Evolutionary conservation across 179 eudicot species (phyloP), one percentile per base, ranked within the genome.

Genomic region (Amaranthus tricolor): DNA sequence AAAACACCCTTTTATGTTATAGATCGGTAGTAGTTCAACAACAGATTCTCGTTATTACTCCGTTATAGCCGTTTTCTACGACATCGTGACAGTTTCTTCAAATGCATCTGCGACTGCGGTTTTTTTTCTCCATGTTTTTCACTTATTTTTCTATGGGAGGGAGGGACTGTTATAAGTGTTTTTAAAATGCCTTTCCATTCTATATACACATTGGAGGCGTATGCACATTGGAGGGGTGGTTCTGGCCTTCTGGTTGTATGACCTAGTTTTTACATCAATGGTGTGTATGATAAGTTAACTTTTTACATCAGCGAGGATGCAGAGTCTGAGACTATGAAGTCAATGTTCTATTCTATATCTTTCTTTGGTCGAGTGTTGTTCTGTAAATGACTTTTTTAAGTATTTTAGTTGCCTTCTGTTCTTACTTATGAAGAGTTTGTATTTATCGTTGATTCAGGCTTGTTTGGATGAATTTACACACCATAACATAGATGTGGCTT

Each of bases 401-500:
- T 31, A 20, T 17, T 2, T 59, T 40, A 68, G 48, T 53, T 65
- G 69, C 16, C 31, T 47, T 68, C 49, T 71, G 55, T 75, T 62
- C 48, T 65, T 11, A 71, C 43, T 67, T 50, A 19, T 59, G 67
- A 16, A 16, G 48, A 65, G 55, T 63, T 54, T 24, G 48, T 59
- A 60, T 79, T 74, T 59, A 64, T 62, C 67, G 68, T 74, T 79
- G 71, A 10, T 54, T 43, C 86, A 95, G 99, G 89, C 93, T 76
- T 95, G 99, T 79, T 86, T 95, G 77, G 99, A 95, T 86, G 99
- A 95, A 74, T 95, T 95, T 83, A 84, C 88, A 20, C 99, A 95
- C 83, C 99, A 95, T 82, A 95, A 93, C 79, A 95, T 95, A 68
- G 99, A 95, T 75, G 99, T 95, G 79, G 99, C 99, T 62, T 95